A percentile compares a stretch with the other conserved stretches of the same genome.
Conservation (phyloP, 805 yeast genomes). For the Candida adriatica region DNA sequence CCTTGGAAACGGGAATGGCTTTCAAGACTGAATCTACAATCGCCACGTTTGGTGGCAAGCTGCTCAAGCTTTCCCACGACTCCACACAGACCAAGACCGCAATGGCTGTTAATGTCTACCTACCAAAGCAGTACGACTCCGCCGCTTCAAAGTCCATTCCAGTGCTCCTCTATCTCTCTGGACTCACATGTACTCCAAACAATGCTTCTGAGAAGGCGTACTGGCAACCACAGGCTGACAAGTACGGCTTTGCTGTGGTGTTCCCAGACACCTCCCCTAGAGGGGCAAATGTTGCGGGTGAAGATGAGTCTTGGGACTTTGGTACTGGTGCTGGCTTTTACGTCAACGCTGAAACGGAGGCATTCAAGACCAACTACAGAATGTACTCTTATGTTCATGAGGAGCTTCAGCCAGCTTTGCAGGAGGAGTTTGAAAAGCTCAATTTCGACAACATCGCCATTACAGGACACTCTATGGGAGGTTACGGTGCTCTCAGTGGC, state of each 20-base stretch:
- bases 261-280: conserved; percentile 98
- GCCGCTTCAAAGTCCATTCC: conserved; percentile 43
- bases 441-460: conserved; percentile 65
- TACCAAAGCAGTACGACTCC: conserved; percentile 50
- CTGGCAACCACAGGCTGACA: conserved; percentile 71
- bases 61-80: conserved; percentile 68
- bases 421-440: conserved; percentile 31
- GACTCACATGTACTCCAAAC: conserved; percentile 89
- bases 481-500: conserved; percentile 82
- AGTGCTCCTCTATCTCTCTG: conserved; percentile 73
- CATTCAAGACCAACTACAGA: conserved; percentile 66
- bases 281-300: conserved; percentile 72
- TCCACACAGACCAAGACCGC: conserved; percentile 57
- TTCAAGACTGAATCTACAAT: conserved; percentile 23
- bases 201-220: conserved; percentile 93
- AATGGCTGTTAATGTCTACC: conserved; percentile 80
- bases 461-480: conserved; percentile 99
- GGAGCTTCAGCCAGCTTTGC: conserved; percentile 53
- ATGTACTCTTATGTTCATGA: conserved; percentile 81
- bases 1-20: conserved; percentile 13
- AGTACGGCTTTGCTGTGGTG: conserved; percentile 79
- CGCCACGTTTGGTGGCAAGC: conserved; percentile 63
- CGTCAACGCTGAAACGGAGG: conserved; percentile 70
- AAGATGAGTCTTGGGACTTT: conserved; percentile 78
- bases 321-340: conserved; percentile 97